Conservation (phyloP, 805 yeast genomes). For the Ogataea trehaloabstinens region DNA sequence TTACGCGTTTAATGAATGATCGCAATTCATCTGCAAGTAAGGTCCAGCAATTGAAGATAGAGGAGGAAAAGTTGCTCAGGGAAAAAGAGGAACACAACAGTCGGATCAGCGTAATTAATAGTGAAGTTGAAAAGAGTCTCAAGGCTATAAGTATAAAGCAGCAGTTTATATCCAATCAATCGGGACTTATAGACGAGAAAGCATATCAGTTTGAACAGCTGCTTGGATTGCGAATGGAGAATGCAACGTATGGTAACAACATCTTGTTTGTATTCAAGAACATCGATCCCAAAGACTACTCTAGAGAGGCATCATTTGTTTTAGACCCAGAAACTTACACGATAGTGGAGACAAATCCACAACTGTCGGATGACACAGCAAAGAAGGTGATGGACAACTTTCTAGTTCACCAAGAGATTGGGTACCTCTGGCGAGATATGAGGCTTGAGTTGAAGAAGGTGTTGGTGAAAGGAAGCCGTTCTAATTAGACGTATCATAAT, state of each 20-base stretch:
- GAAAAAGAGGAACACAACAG: conserved; percentile 25
- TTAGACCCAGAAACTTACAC: conserved; percentile 38
- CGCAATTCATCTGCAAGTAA: conserved; percentile 35
- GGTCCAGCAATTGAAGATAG: conserved; percentile 38
- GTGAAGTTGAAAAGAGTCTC: conserved; percentile 22
- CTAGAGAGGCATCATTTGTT: conserved; percentile 42
- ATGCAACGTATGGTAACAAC: conserved; percentile 31
- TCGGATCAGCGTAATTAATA: conserved; percentile 30
- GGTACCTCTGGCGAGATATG: conserved; percentile 34
- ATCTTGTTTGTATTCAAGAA: conserved; percentile 44
- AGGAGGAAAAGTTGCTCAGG: conserved; percentile 33
- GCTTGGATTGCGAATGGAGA: conserved; percentile 47
- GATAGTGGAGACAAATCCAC: conserved; percentile 37
- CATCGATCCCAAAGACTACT: conserved; percentile 44
- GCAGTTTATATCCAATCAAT: conserved; percentile 35
- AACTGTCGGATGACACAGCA: conserved; percentile 23
- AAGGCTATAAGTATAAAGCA: conserved; percentile 27
- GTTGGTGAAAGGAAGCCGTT: not conserved
- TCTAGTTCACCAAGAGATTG: conserved; percentile 29
- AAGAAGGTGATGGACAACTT: conserved; percentile 21
- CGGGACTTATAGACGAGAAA: conserved; percentile 39
- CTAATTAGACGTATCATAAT: too few relatives aligned
- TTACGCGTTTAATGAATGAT: conserved; percentile 21
- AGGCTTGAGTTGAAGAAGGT: conserved; percentile 23
- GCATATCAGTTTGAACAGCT: conserved; percentile 43